Evolutionary conservation across 2,329 filamentous ascomycete genomes (phyloP).

Genomic region (Cryphonectria naterciae): DNA sequence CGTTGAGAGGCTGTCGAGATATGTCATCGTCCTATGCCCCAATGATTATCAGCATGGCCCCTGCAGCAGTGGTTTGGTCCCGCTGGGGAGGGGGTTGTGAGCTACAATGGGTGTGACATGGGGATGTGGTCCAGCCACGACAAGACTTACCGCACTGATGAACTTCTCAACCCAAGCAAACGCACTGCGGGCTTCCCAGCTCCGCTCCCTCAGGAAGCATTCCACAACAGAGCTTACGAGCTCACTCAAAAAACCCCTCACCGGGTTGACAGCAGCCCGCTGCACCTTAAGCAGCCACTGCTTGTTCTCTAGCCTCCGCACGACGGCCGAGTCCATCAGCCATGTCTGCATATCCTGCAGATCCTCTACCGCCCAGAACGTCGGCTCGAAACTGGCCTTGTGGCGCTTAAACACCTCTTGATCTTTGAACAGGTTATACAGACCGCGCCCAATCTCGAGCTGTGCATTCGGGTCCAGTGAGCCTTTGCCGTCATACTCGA

Average conservation of each 20-base stretch:
- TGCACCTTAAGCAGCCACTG: slow-evolving; percentile 31
- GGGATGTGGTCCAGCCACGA: background rate
- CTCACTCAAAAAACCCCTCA: slow-evolving; percentile 27
- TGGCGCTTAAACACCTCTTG: slow-evolving; percentile 29
- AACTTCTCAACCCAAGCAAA: slow-evolving; percentile 6
- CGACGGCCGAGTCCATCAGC: slow-evolving; percentile 32
- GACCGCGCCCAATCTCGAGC: slow-evolving; percentile 31
- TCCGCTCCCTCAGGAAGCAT: slow-evolving; percentile 7
- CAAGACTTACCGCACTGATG: slow-evolving; percentile 9
- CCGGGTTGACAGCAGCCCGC: slow-evolving; percentile 21
- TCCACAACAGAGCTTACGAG: background rate
- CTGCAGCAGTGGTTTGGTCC: background rate
- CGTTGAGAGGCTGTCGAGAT: background rate
- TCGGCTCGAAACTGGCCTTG: slow-evolving; percentile 23
- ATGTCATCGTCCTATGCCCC: background rate
- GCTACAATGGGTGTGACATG: too few species aligned
- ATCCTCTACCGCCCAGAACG: slow-evolving; percentile 29
- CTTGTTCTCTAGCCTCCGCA: slow-evolving; percentile 30
- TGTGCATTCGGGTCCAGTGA: slow-evolving; percentile 26
- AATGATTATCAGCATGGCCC: background rate
- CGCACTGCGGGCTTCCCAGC: background rate
- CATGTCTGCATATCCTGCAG: slow-evolving; percentile 31
- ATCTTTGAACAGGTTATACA: slow-evolving; percentile 33
- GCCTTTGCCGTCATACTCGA: slow-evolving; percentile 31
- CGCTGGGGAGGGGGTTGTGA: too few species aligned